These are phyloP conservation scores for Allodekkera sacchari DNA, from an alignment of 805 yeast species.

Conservation along the genomic window DNA sequence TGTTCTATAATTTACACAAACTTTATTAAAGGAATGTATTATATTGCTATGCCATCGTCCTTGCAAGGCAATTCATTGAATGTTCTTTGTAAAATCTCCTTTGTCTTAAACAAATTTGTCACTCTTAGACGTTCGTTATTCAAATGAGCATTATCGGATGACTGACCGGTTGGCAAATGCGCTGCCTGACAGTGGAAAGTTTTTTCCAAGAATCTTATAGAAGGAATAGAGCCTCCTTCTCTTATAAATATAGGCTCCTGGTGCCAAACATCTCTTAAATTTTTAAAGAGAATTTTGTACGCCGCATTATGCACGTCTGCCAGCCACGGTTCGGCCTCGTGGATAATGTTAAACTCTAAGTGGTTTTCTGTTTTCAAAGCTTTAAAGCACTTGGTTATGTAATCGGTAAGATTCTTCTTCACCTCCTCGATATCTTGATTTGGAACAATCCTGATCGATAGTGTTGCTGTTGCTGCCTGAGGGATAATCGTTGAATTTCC, in stretches of 20 bases:
- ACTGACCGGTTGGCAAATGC: slow-evolving; percentile 94
- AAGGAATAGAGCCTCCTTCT: slow-evolving; percentile 97
- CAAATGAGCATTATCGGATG: slow-evolving; percentile 89
- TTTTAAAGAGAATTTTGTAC: slow-evolving; percentile 56
- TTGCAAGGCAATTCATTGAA: slow-evolving; percentile 32
- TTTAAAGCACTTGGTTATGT: slow-evolving; percentile 40
- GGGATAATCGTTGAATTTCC: slow-evolving; percentile 87
- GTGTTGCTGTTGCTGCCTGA: slow-evolving; percentile 60
- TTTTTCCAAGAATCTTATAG: slow-evolving; percentile 77
- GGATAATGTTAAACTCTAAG: slow-evolving; percentile 51
- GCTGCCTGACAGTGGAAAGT: slow-evolving; percentile 82
- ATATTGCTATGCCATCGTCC: background rate
- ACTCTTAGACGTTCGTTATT: slow-evolving; percentile 80
- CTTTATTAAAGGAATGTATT: too few species aligned
- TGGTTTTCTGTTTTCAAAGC: slow-evolving; percentile 52
- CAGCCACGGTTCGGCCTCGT: slow-evolving; percentile 94
- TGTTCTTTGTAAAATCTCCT: slow-evolving; percentile 51
- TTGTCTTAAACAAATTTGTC: slow-evolving; percentile 65
- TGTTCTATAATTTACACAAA: too few species aligned
- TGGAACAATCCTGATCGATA: slow-evolving; percentile 86
- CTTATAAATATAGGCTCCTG: slow-evolving; percentile 76
- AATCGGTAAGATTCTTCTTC: slow-evolving; percentile 39
- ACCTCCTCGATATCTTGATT: slow-evolving; percentile 63
- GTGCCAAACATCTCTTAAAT: slow-evolving; percentile 66
- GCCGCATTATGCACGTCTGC: slow-evolving; percentile 77